Conservation (phyloP, 257 asterid genomes). For the Penstemon newberryi region DNA sequence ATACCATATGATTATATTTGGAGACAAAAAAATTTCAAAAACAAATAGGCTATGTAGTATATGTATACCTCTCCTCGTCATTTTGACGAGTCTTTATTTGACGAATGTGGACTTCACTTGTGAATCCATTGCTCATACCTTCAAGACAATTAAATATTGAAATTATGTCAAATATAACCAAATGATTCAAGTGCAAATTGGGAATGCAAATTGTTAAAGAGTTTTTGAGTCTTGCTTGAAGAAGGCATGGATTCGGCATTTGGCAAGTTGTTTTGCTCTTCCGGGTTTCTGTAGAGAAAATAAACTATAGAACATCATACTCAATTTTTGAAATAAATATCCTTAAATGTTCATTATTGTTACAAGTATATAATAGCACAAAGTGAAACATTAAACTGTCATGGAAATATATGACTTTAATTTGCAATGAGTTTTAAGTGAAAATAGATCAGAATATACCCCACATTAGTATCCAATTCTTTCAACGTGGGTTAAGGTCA, state of each 20-base stretch:
- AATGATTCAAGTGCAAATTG: not conserved
- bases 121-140: not conserved
- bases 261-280: not conserved
- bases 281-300: constrained; percentile 26
- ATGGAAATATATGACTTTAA: not conserved
- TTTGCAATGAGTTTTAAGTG: not conserved
- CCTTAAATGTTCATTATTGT: not conserved
- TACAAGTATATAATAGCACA: too few relatives aligned
- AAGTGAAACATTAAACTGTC: too few relatives aligned
- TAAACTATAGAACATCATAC: not conserved
- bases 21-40: not conserved
- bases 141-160: not conserved
- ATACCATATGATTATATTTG: too few relatives aligned
- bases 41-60: not conserved
- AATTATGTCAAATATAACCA: not conserved
- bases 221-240: constrained; percentile 32
- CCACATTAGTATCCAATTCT: too few relatives aligned
- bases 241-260: constrained; percentile 23
- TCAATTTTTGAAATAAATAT: not conserved
- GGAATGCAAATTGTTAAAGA: not conserved
- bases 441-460: not conserved
- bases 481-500: too few relatives aligned
- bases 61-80: constrained; percentile 28
- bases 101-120: constrained; percentile 17
- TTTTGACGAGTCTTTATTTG: constrained; percentile 13